Conservation (phyloP, 805 yeast species). For the Candida piceae region DNA sequence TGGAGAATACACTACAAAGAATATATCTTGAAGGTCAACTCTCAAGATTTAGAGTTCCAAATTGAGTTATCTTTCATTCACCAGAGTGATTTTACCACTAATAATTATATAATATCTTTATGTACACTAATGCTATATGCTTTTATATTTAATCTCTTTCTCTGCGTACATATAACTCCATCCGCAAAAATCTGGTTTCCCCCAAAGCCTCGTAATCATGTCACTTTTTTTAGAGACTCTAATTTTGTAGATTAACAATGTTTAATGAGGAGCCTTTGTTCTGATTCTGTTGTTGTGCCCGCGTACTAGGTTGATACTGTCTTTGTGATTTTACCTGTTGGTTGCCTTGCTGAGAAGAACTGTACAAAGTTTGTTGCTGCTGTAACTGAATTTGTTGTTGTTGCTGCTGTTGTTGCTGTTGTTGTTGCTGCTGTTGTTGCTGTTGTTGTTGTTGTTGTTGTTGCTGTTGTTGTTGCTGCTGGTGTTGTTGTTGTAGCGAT, state of each 20-base stretch:
- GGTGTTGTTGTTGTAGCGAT: background rate
- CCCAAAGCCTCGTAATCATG: too few species aligned
- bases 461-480: constrained; percentile 7
- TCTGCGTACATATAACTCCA: too few species aligned
- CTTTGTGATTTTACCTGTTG: constrained; percentile 4
- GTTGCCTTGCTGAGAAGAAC: background rate
- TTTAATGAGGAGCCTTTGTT: constrained; percentile 15
- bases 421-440: constrained; percentile 3
- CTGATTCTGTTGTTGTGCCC: constrained; percentile 28
- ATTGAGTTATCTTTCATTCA: too few species aligned
- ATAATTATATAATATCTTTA: too few species aligned
- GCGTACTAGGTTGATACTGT: constrained; percentile 25
- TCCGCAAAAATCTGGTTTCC: too few species aligned
- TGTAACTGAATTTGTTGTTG: background rate
- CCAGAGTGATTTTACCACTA: too few species aligned
- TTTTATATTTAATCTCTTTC: too few species aligned
- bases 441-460: constrained; percentile 1
- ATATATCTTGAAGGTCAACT: constrained; percentile 69
- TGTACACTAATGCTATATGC: too few species aligned
- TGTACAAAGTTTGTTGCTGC: too few species aligned
- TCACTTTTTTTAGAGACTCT: too few species aligned
- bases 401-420: constrained; percentile 1
- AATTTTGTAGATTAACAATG: constrained; percentile 19
- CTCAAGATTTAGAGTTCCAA: constrained; percentile 48
- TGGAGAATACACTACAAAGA: constrained; percentile 57